Evolutionary conservation across 768 basidiomycete genomes (phyloP), one percentile per base, ranked within the genome.

Genomic region (Myochromella boudieri): DNA sequence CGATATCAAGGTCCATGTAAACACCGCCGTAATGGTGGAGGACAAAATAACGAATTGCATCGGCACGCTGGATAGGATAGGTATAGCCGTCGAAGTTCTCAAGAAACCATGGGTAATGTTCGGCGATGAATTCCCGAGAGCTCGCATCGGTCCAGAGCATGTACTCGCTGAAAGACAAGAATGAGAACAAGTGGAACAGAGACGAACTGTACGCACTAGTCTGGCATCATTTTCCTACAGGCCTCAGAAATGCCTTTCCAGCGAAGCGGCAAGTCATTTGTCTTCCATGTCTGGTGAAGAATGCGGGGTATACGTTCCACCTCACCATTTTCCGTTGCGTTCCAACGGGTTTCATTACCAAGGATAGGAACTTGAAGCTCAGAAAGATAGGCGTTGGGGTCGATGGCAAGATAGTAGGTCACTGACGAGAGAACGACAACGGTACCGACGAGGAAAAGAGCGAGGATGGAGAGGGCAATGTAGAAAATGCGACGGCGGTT

Each of bases 201-300:
- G 33, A 34, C 33, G 43, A 46, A 32, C 44, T 46, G 42, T 45
- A 81, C 94, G 59, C 64, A 97, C 95, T 97, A 99, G 77, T 97
- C 94, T 5, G 91, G 80, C 85, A 95, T 94, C 77, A 97, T 84
- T 58, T 88, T 82, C 48, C 85, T 79, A 70, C 97, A 98, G 22
- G 75, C 83, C 63, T 91, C 77, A 21, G 93, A 93, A 36, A 94
- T 76, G 31, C 69, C 71, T 51, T 79, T 78, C 95, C 95, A 99
- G 50, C 80, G 77, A 34, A 73, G 67, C 2, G 97, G 97, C 18
- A 99, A 74, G 0, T 78, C 80, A 44, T 95, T 87, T 8, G 87
- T 84, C 75, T 95, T 97, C 97, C 97, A 99, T 18, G 97, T 98
- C 78, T 97, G 95, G 67, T 99, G 97, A 38, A 99, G 80, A 48